Base-by-base conservation (phyloP, 148 eudicot species). In the Linanthus parryae region DNA sequence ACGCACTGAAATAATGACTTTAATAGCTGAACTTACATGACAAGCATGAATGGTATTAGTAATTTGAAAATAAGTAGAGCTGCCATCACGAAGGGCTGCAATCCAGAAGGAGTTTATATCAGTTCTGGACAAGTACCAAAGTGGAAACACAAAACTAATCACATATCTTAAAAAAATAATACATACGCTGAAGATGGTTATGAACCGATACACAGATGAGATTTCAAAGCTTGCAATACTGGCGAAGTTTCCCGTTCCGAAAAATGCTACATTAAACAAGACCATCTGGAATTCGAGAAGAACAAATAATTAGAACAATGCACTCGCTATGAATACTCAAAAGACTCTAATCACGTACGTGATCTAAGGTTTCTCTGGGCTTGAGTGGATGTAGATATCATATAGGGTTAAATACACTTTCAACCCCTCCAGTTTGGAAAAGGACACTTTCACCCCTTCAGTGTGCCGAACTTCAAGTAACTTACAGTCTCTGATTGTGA, bases 191-290 rank as follows among this genome's bases (percentile, higher is more conserved):
- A 86, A 91, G 50, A 91, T 61, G 54, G 98, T 91, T 61, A 91
- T 81, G 78, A 91, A 91, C 36, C 98, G 98, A 59, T 91, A 91
- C 23, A 91, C 98, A 49, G 98, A 91, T 13, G 98, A 91, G 56
- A 91, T 91, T 81, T 91, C 95, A 54, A 91, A 91, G 76, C 95
- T 86, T 58, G 98, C 98, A 57, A 91, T 91, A 64, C 98, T 91
- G 14, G 95, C 98, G 43, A 91, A 91, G 69, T 91, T 91, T 27
- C 95, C 98, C 30, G 98, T 91, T 53, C 98, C 98, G 49, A 91
- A 91, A 72, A 91, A 91, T 64, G 98, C 98, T 47, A 91, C 71
- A 70, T 83, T 81, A 63, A 91, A 91, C 47, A 91, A 72, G 48
- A 91, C 87, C 95, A 83, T 77, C 98, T 91, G 26, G 73, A 52